Evolutionary conservation across 768 basidiomycete genomes (phyloP).

Genomic region (Podaxis sp.): DNA sequence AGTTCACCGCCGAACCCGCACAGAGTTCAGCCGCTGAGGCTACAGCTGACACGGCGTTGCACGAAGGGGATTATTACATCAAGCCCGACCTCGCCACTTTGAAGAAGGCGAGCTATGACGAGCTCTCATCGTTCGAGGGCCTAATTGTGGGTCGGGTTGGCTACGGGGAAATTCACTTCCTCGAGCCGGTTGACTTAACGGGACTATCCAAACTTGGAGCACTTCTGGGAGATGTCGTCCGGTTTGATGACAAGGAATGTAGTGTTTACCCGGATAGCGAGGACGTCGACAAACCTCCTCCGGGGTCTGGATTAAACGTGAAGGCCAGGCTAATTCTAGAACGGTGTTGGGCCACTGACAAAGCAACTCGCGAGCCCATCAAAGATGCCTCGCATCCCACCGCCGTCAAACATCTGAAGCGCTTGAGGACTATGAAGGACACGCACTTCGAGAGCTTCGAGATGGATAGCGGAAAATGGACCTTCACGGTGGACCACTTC

Average conservation of each 20-base stretch:
- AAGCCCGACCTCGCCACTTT: constrained; percentile 75
- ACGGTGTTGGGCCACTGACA: constrained; percentile 86
- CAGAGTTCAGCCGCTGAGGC: constrained; percentile 16
- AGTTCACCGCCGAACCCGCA: constrained; percentile 33
- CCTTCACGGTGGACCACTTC: constrained; percentile 93
- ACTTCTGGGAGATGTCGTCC: constrained; percentile 81
- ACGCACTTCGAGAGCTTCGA: constrained; percentile 85
- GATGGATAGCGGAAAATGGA: constrained; percentile 81
- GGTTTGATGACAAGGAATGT: constrained; percentile 89
- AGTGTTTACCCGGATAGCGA: constrained; percentile 90
- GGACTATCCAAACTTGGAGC: constrained; percentile 73
- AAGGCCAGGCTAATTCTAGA: constrained; percentile 72
- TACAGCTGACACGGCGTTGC: constrained; percentile 37
- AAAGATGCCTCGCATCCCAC: constrained; percentile 73
- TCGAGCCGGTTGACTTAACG: constrained; percentile 81
- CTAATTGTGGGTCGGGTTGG: constrained; percentile 90
- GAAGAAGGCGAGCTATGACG: constrained; percentile 64
- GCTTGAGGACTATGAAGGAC: constrained; percentile 78
- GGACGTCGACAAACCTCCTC: constrained; percentile 78
- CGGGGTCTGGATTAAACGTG: constrained; percentile 87
- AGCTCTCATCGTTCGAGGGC: constrained; percentile 67
- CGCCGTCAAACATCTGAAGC: constrained; percentile 70
- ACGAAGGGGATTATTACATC: constrained; percentile 91
- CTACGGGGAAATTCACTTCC: constrained; percentile 84
- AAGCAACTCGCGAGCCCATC: constrained; percentile 86